These are phyloP conservation scores for Kodamaea laetipori DNA, from an alignment of 805 yeast species.

Conservation along the genomic window DNA sequence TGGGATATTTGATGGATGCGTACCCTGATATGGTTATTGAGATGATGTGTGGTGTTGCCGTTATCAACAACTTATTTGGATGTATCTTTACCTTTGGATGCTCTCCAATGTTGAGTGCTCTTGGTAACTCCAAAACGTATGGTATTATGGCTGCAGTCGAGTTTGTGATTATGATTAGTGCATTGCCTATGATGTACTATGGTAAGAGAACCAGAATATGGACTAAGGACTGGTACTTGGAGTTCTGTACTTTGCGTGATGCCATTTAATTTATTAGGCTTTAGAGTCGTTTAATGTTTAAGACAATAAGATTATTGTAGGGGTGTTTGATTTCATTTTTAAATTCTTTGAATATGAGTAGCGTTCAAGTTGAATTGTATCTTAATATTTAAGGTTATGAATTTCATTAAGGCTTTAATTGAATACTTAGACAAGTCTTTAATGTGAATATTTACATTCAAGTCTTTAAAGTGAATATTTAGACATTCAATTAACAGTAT, in stretches of 20 bases:
- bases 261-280: conserved; percentile 6
- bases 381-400: no score
- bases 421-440: no score
- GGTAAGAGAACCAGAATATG: conserved; percentile 61
- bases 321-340: no score
- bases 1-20: conserved; percentile 66
- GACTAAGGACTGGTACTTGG: conserved; percentile 58
- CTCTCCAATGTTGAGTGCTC: conserved; percentile 57
- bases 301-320: no score
- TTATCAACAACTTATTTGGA: conserved; percentile 65
- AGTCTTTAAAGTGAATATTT: no score
- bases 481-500: no score
- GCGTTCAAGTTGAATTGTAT: no score
- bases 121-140: conserved; percentile 60
- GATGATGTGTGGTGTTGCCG: conserved; percentile 69
- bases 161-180: conserved; percentile 55
- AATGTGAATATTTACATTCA: no score
- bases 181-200: conserved; percentile 58
- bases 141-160: conserved; percentile 63
- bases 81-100: conserved; percentile 69
- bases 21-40: conserved; percentile 71
- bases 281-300: no score
- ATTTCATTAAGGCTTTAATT: no score
- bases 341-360: no score
- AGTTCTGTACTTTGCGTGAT: conserved; percentile 47